A percentile compares a stretch with the other conserved stretches of the same genome.
These are phyloP conservation scores for Penicillium sp. DNA, from an alignment of 2,329 filamentous ascomycete genomes.

Conservation along the genomic window DNA sequence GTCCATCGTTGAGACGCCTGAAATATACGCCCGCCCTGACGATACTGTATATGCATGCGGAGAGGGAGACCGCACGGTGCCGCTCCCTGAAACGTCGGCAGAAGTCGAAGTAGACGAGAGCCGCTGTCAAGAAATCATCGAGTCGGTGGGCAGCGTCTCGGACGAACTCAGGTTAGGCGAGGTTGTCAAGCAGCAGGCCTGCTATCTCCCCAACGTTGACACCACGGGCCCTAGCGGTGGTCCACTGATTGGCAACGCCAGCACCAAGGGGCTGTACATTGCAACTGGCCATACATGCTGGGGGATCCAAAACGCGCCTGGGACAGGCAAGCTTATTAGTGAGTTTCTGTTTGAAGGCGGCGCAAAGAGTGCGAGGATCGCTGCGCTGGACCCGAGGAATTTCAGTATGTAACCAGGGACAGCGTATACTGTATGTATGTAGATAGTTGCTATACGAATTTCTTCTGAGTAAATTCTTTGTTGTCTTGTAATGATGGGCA, in stretches of 20 bases:
- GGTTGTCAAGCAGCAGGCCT: slow-evolving; percentile 76
- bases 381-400: slow-evolving; percentile 63
- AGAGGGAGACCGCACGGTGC: slow-evolving; percentile 72
- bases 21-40: slow-evolving; percentile 88
- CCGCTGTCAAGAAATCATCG: slow-evolving; percentile 79
- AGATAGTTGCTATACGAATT: no score
- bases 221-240: slow-evolving; percentile 49
- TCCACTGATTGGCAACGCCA: slow-evolving; percentile 74
- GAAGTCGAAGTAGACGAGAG: slow-evolving; percentile 69
- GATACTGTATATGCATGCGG: slow-evolving; percentile 92
- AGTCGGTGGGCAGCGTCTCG: slow-evolving; percentile 62
- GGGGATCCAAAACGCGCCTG: slow-evolving; percentile 95
- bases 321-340: slow-evolving; percentile 75
- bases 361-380: slow-evolving; percentile 64
- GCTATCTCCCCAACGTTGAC: slow-evolving; percentile 78
- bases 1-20: slow-evolving; percentile 72
- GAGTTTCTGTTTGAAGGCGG: slow-evolving; percentile 72
- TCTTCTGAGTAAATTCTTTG: no score
- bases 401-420: slow-evolving; percentile 40
- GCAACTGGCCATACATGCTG: slow-evolving; percentile 94
- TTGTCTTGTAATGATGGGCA: no score
- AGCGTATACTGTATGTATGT: no score
- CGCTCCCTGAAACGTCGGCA: slow-evolving; percentile 71
- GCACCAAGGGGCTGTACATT: slow-evolving; percentile 69
- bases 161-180: slow-evolving; percentile 62